Evolutionary conservation across 192 early-diverging fungal genomes (phyloP).

Genomic region (Thamnidium elegans): DNA sequence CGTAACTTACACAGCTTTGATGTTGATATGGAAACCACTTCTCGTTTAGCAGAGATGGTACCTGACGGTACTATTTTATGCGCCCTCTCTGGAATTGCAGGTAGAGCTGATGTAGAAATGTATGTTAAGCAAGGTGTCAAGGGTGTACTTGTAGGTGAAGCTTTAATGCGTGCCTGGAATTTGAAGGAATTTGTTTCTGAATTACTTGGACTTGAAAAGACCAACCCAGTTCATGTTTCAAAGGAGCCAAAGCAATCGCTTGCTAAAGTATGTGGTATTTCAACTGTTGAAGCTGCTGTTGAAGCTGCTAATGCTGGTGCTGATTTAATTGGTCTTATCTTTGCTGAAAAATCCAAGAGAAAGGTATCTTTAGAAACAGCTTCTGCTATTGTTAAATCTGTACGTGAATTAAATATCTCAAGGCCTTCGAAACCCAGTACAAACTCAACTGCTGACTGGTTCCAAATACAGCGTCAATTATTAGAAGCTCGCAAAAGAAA

Average conservation of each 20-base stretch:
- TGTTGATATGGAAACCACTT: constrained; percentile 88
- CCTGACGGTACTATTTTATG: constrained; percentile 70
- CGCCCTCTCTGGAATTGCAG: constrained; percentile 89
- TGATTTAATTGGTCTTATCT: constrained; percentile 93
- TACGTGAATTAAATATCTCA: constrained; percentile 44
- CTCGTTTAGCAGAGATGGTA: constrained; percentile 73
- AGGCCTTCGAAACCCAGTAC: neutral
- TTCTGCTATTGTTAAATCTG: constrained; percentile 66
- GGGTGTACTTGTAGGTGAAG: constrained; percentile 91
- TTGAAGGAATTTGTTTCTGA: constrained; percentile 72
- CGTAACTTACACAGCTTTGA: constrained; percentile 95
- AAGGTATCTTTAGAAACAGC: constrained; percentile 67
- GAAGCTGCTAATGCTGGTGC: constrained; percentile 74
- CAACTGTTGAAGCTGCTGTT: constrained; percentile 75
- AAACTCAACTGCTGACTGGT: constrained; percentile 43
- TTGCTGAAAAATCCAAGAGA: constrained; percentile 77
- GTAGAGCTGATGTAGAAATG: constrained; percentile 75
- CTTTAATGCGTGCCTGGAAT: constrained; percentile 84
- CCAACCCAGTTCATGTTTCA: neutral
- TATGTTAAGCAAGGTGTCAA: constrained; percentile 76
- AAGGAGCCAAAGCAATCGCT: constrained; percentile 27
- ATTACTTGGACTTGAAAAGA: constrained; percentile 48
- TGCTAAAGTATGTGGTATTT: constrained; percentile 95
- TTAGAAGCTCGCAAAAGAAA: constrained; percentile 44
- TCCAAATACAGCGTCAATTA: constrained; percentile 43